phyloP scores from a whole-genome alignment of 805 yeast genomes.

The Candida tammaniensis region DNA sequence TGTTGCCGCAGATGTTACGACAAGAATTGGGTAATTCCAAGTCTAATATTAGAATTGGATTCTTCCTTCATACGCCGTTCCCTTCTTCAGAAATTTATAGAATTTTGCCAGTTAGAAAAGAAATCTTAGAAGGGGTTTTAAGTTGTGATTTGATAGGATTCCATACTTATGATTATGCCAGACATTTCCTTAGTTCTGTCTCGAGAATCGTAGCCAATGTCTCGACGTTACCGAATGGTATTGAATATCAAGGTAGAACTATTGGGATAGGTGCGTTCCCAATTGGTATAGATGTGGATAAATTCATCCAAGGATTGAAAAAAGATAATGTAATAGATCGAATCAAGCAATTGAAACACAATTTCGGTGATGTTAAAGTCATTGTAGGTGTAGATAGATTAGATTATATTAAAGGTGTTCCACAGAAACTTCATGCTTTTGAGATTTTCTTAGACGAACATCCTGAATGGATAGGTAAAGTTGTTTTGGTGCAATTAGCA shows the following conservation, averaged over 20 bases:
- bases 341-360: slow-evolving; percentile 54
- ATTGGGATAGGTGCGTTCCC: slow-evolving; percentile 96
- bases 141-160: slow-evolving; percentile 95
- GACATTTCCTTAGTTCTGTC: slow-evolving; percentile 91
- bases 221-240: slow-evolving; percentile 87
- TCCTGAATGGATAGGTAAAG: slow-evolving; percentile 98
- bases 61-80: slow-evolving; percentile 96
- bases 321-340: slow-evolving; percentile 62
- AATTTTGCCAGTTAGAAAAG: slow-evolving; percentile 91
- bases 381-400: slow-evolving; percentile 96
- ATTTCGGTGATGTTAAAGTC: slow-evolving; percentile 76
- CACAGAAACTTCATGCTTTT: slow-evolving; percentile 94
- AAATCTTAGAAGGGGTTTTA: slow-evolving; percentile 85
- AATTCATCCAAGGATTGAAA: slow-evolving; percentile 76
- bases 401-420: slow-evolving; percentile 97
- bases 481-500: slow-evolving; percentile 91
- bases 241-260: slow-evolving; percentile 69
- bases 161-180: slow-evolving; percentile 98
- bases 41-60: slow-evolving; percentile 75
- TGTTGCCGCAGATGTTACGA: slow-evolving; percentile 84
- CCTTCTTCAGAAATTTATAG: slow-evolving; percentile 96
- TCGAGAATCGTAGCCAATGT: slow-evolving; percentile 72
- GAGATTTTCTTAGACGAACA: slow-evolving; percentile 88
- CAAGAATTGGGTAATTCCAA: slow-evolving; percentile 49
- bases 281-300: slow-evolving; percentile 96